phyloP scores from a whole-genome alignment of 305 asterid species.

The Fraxinus sp. region DNA sequence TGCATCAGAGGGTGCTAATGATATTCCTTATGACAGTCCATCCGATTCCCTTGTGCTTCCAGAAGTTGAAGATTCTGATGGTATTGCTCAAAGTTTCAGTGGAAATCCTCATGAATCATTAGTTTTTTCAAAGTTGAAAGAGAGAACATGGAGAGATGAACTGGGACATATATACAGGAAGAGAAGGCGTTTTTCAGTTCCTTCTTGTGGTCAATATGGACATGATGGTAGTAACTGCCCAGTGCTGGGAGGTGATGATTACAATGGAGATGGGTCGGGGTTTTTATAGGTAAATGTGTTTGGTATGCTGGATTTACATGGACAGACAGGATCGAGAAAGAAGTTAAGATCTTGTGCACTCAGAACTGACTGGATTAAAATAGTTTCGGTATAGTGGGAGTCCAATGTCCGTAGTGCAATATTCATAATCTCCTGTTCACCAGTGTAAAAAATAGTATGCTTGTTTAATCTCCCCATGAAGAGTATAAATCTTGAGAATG shows the following conservation, averaged over 20 bases:
- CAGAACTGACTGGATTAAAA: not conserved
- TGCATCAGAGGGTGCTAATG: conserved; percentile 30
- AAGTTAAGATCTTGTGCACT: not conserved
- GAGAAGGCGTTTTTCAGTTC: conserved; percentile 42
- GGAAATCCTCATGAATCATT: conserved; percentile 34
- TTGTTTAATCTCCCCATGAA: not conserved
- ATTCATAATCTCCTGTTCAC: not conserved
- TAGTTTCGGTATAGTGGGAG: not conserved
- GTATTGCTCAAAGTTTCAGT: conserved; percentile 45
- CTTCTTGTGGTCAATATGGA: conserved; percentile 46
- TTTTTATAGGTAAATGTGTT: conserved; percentile 34
- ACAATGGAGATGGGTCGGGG: conserved; percentile 39
- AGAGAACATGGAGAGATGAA: conserved; percentile 45
- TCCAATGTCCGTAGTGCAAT: not conserved
- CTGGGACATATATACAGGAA: conserved; percentile 37
- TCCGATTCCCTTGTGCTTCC: conserved; percentile 44
- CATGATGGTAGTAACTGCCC: conserved; percentile 47
- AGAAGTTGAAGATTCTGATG: conserved; percentile 55
- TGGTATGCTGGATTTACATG: not conserved
- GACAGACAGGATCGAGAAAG: not conserved
- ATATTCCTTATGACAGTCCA: conserved; percentile 45
- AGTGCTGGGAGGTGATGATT: conserved; percentile 40
- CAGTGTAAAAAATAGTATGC: not conserved
- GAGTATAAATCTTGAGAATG: not conserved
- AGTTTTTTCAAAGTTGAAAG: conserved; percentile 39